These are phyloP conservation scores for Cordyceps tenuipes DNA, from an alignment of 2,329 filamentous ascomycete species.

Conservation along the genomic window DNA sequence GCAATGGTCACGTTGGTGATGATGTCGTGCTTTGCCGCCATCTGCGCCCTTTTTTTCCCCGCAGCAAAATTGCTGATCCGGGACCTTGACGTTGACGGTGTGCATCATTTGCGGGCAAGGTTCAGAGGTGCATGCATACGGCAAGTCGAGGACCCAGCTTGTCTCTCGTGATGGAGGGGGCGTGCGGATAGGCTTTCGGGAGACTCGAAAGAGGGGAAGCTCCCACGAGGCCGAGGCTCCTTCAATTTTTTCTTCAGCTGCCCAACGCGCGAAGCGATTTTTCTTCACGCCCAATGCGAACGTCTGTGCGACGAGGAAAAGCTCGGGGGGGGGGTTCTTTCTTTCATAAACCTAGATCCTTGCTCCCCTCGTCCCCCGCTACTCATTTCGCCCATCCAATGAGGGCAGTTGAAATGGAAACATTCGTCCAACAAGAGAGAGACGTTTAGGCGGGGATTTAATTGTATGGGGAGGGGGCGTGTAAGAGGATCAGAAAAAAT, in stretches of 20 bases:
- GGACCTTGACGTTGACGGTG: not conserved
- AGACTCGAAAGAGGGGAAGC: slow-evolving; percentile 7
- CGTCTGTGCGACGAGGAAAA: not conserved
- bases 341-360: not conserved
- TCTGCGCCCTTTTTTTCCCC: not conserved
- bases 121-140: not conserved
- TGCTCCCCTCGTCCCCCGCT: not conserved
- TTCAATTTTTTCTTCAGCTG: not conserved
- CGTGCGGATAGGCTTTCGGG: not conserved
- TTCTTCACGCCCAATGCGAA: not conserved
- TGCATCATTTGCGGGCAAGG: not conserved
- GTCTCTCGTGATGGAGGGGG: not conserved
- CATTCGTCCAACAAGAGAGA: not conserved
- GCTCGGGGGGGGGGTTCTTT: not conserved
- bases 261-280: not conserved
- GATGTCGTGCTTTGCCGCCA: not conserved
- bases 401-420: not conserved
- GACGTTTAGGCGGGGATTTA: not conserved
- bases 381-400: not conserved
- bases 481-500: not conserved
- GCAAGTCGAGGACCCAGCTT: too few relatives aligned
- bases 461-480: not conserved
- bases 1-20: not conserved
- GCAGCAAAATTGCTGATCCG: not conserved
- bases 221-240: slow-evolving; percentile 2